Percentiles rank a stretch among this genome's conserved stretches.
These are phyloP conservation scores for Euphorbia pulcherrima DNA, from an alignment of 345 rosid genomes.

Conservation along the genomic window DNA sequence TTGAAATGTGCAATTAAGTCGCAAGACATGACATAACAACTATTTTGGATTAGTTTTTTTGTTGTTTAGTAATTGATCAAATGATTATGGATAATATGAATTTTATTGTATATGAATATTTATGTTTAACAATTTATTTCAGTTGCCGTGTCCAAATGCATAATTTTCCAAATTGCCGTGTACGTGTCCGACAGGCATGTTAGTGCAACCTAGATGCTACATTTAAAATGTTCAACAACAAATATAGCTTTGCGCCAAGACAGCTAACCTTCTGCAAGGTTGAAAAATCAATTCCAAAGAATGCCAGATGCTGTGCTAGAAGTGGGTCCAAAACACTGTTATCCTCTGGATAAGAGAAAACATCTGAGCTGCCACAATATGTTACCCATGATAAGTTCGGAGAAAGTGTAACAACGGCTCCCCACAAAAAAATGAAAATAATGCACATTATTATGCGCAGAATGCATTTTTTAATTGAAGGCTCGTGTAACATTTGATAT, in stretches of 20 bases:
- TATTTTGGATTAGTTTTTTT: no score
- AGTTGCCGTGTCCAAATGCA: no score
- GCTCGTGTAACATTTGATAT: slow-evolving; percentile 2
- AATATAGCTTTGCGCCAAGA: slow-evolving; percentile 7
- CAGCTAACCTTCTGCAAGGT: slow-evolving; percentile 78
- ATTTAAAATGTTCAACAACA: not conserved
- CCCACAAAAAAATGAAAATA: not conserved
- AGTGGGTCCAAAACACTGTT: slow-evolving; percentile 84
- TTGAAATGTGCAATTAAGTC: no score
- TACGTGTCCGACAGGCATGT: no score
- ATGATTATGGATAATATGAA: no score
- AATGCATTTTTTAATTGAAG: slow-evolving; percentile 4
- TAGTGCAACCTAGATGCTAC: no score
- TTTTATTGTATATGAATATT: no score
- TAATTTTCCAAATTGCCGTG: no score
- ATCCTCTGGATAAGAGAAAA: slow-evolving; percentile 94
- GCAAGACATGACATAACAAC: no score
- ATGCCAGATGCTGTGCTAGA: slow-evolving; percentile 87
- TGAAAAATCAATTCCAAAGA: slow-evolving; percentile 95
- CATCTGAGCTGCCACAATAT: slow-evolving; percentile 92
- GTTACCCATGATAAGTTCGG: slow-evolving; percentile 38
- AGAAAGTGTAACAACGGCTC: slow-evolving; percentile 9
- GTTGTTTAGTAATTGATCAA: no score
- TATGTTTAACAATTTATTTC: no score
- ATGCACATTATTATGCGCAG: not conserved